Base-by-base conservation (phyloP, 805 yeast species). In the Starmerella ratchasimensis region DNA sequence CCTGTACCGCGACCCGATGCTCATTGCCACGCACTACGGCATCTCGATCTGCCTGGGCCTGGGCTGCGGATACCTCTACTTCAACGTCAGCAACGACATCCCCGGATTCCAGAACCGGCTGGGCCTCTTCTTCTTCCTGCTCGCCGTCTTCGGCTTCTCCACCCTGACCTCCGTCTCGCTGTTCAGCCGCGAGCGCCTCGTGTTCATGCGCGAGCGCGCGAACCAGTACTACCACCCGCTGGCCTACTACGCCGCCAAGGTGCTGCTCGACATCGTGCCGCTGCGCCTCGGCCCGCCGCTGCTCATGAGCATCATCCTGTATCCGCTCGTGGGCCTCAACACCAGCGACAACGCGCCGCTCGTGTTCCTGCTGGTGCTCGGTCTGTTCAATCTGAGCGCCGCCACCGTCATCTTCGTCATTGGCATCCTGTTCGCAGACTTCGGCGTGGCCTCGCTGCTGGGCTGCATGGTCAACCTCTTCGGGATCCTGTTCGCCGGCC, bases 31-130 rank as follows among this genome's bases (percentile, higher is more conserved):
- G 1, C 93, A 90, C 52, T 88, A 88, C 53, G 62, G 78, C 2
- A 64, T 88, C 42, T 77, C 95, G 0, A 58, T 81, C 7, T 56
- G 76, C 13, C 72, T 88, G 57, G 95, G 94, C 1, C 53, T 75
- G 3, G 80, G 88, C 59, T 76, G 94, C 58, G 95, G 97, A 0
- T 71, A 71, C 34, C 64, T 90, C 28, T 90, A 90, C 57, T 88
- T 76, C 60, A 68, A 83, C 52, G 75, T 88, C 19, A 64, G 75
- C 29, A 80, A 83, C 54, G 95, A 88, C 56, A 88, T 90, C 38
- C 76, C 94, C 51, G 98, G 98, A 0, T 90, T 90, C 65, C 98
- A 90, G 58, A 90, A 90, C 59, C 69, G 98, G 50, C 66, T 90
- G 46, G 98, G 98, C 0, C 64, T 90, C 42, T 90, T 90, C 59